These are phyloP conservation scores for Fusarium begoniae DNA, from an alignment of 2,329 filamentous ascomycete species.

Conservation along the genomic window DNA sequence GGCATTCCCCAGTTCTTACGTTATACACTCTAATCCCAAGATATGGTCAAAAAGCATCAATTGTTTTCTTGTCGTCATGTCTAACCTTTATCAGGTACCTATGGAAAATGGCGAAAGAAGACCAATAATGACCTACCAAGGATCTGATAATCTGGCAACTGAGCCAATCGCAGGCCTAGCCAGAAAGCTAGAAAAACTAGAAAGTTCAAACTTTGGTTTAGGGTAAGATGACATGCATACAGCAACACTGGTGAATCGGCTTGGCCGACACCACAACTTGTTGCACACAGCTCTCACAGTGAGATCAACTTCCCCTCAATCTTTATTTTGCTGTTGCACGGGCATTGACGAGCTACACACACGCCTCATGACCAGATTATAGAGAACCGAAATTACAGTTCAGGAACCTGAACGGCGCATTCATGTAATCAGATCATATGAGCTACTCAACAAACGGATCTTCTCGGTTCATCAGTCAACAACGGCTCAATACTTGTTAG, in stretches of 20 bases:
- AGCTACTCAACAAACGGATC: constrained; percentile 12
- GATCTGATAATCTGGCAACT: background rate
- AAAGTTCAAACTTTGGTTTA: constrained; percentile 5
- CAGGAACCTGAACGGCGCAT: background rate
- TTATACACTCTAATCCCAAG: constrained; percentile 5
- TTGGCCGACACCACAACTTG: constrained; percentile 3
- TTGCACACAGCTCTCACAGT: background rate
- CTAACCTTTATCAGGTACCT: background rate
- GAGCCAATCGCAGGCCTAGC: background rate
- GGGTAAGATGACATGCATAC: constrained; percentile 6
- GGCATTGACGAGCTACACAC: background rate
- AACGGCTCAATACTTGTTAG: background rate
- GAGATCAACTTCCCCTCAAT: constrained; percentile 11
- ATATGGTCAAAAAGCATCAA: background rate
- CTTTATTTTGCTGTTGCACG: background rate
- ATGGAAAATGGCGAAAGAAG: background rate
- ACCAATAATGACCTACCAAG: background rate
- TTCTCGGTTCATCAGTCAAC: constrained; percentile 7
- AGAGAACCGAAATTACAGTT: background rate
- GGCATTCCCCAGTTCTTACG: background rate
- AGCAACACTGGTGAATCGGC: constrained; percentile 1
- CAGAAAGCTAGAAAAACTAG: constrained; percentile 1
- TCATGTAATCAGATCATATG: constrained; percentile 28
- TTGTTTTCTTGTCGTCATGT: background rate
- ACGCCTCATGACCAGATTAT: constrained; percentile 5